Conservation (phyloP, 352 stramenopile species). For the Globisporangium uncinulatum region DNA sequence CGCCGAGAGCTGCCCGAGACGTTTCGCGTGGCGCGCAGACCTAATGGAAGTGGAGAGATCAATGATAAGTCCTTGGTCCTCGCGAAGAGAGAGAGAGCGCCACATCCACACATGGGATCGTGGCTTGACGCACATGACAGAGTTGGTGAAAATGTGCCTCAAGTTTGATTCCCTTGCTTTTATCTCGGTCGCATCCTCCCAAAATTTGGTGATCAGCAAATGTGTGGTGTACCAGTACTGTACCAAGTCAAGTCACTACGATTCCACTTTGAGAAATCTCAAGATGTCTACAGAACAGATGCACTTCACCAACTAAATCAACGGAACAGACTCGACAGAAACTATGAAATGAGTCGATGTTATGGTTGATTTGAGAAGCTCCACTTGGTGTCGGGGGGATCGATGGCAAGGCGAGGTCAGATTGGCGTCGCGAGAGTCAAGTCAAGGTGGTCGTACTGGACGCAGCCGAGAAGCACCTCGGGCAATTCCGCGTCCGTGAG, state of each 20-base stretch:
- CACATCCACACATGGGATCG: too few species aligned
- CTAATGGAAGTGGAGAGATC: constrained; percentile 15
- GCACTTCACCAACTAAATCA: too few species aligned
- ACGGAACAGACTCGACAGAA: too few species aligned
- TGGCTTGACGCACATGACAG: too few species aligned
- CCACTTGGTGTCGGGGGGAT: constrained; percentile 40
- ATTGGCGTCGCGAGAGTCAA: constrained; percentile 49
- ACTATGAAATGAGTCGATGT: neutral
- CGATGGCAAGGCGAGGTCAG: constrained; percentile 12
- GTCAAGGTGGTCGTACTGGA: constrained; percentile 78
- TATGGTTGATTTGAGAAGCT: neutral
- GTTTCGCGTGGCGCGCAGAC: constrained; percentile 78
- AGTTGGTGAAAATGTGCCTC: too few species aligned
- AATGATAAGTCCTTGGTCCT: neutral
- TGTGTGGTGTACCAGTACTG: too few species aligned
- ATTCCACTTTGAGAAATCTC: too few species aligned
- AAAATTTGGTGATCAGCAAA: too few species aligned
- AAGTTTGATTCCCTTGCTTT: too few species aligned
- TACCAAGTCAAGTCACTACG: too few species aligned
- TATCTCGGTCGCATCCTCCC: too few species aligned
- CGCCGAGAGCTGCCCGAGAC: constrained; percentile 39
- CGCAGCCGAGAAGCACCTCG: constrained; percentile 71
- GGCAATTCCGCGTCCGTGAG: constrained; percentile 60
- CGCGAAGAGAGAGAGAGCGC: neutral
- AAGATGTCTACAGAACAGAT: too few species aligned